Evolutionary conservation across 305 asterid species (phyloP).

Genomic region (Fraxinus greggii): DNA sequence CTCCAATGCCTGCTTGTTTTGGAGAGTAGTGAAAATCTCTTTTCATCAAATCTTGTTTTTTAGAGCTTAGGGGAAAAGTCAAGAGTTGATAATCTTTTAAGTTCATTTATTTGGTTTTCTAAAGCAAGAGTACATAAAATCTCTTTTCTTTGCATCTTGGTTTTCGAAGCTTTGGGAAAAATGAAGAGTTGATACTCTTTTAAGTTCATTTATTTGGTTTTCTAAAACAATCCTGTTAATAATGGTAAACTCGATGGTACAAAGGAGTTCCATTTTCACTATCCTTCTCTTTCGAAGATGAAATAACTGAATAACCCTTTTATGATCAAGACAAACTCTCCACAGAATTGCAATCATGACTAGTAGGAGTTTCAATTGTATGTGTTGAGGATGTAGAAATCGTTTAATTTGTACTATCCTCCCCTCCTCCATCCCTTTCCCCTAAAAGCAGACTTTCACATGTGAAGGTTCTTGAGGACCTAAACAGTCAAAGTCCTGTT

Average conservation of each 20-base stretch:
- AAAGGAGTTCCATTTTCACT: neutral
- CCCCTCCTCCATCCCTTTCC: neutral
- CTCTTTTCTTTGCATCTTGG: neutral
- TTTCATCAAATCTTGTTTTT: neutral
- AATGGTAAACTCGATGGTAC: neutral
- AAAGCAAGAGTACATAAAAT: neutral
- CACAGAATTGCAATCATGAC: neutral
- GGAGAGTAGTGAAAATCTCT: neutral
- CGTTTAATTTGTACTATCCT: neutral
- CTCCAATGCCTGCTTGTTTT: neutral
- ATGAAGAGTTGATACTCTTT: neutral
- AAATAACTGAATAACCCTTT: neutral
- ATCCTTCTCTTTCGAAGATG: neutral
- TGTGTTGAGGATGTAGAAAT: neutral
- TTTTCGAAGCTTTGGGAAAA: neutral
- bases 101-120: neutral
- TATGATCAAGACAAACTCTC: neutral
- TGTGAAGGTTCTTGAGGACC: neutral
- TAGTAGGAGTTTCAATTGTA: neutral
- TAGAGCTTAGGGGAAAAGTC: neutral
- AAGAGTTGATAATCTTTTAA: neutral
- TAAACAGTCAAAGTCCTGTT: neutral
- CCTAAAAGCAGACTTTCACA: neutral
- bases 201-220: neutral
- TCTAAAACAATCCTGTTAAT: neutral